A percentile compares a stretch with the other conserved stretches of the same genome.
phyloP scores from a whole-genome alignment of 73 alveolate genomes.

The Tetrahymena borealis region DNA sequence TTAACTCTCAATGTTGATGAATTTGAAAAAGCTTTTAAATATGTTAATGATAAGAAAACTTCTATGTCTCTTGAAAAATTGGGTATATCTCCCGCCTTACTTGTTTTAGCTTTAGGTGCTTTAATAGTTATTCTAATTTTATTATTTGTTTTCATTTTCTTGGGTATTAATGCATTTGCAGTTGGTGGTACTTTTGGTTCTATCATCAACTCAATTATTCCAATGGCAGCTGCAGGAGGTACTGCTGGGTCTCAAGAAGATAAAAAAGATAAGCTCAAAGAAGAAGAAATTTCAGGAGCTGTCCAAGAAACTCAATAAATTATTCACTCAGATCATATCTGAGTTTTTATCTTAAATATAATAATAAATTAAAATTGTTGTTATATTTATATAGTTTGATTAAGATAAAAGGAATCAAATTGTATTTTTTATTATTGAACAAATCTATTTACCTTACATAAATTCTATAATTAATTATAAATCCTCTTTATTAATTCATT shows the following conservation, averaged over 20 bases:
- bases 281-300: not conserved
- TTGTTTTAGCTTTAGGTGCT: conserved; percentile 8
- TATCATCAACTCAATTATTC: not conserved
- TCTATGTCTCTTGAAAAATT: conserved; percentile 37
- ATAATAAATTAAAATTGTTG: not conserved
- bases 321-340: not conserved
- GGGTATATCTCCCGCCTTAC: conserved; percentile 37
- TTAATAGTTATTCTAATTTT: conserved; percentile 6
- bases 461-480: too few species aligned
- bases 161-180: conserved; percentile 6
- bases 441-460: too few species aligned
- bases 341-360: not conserved
- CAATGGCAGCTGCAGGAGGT: not conserved
- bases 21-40: conserved; percentile 29
- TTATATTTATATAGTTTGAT: too few species aligned
- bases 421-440: too few species aligned
- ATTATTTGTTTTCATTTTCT: not conserved
- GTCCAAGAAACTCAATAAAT: not conserved
- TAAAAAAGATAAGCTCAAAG: not conserved
- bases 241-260: not conserved
- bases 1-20: conserved; percentile 23
- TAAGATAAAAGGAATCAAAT: too few species aligned
- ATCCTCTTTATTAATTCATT: too few species aligned
- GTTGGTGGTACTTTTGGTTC: conserved; percentile 3
- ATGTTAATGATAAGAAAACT: conserved; percentile 29